A percentile compares a stretch with the other conserved stretches of the same genome.
phyloP scores from a whole-genome alignment of 805 yeast genomes.

The Wickerhamiella sergipiensis region DNA sequence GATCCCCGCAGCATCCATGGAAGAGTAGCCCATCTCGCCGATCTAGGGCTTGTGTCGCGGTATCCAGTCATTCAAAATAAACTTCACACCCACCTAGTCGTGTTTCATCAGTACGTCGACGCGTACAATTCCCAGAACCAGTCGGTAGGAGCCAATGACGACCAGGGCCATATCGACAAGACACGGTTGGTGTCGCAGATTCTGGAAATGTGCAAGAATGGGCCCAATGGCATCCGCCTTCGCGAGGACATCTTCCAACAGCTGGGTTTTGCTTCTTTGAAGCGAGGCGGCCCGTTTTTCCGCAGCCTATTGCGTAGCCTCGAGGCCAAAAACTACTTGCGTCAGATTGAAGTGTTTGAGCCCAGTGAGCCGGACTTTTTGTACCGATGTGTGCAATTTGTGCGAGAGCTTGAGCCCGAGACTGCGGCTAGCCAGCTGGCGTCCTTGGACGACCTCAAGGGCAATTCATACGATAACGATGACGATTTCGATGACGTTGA shows the following conservation, averaged over 20 bases:
- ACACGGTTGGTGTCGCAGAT: conserved; percentile 16
- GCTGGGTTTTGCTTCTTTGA: conserved; percentile 26
- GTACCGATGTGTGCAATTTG: conserved; percentile 26
- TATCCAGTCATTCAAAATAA: conserved; percentile 23
- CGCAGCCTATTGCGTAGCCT: conserved; percentile 17
- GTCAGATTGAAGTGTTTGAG: conserved; percentile 23
- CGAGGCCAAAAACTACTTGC: conserved; percentile 19
- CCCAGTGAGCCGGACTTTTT: conserved; percentile 20
- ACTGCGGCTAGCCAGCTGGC: background rate
- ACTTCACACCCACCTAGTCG: conserved; percentile 23
- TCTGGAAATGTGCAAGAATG: conserved; percentile 18
- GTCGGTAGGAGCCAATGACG: background rate
- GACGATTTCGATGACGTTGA: conserved; percentile 25
- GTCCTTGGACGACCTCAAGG: conserved; percentile 21
- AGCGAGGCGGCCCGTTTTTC: conserved; percentile 14
- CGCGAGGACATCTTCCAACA: conserved; percentile 28
- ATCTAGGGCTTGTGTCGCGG: conserved; percentile 24
- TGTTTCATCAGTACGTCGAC: conserved; percentile 23
- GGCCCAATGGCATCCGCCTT: conserved; percentile 24
- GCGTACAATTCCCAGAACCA: background rate
- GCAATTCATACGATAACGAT: conserved; percentile 22
- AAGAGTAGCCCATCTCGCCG: conserved; percentile 22
- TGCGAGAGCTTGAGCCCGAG: conserved; percentile 15
- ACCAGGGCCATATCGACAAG: conserved; percentile 12
- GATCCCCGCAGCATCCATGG: conserved; percentile 29